Conservation (phyloP, 495 filamentous ascomycete species). For the Aspergillus leporis region DNA sequence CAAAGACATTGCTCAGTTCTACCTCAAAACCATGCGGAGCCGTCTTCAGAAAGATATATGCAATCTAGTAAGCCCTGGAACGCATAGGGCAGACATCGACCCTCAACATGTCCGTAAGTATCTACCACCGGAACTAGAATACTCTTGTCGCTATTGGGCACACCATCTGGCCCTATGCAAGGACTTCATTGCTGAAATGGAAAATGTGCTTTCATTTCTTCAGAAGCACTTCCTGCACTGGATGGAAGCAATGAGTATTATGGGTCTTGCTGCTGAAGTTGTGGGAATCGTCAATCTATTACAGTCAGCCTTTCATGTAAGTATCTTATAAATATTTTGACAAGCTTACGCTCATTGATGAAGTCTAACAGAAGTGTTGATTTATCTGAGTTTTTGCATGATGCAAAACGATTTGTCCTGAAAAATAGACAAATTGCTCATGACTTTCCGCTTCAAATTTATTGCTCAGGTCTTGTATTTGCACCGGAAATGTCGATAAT, state of each 20-base stretch:
- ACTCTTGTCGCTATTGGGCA: slow-evolving; percentile 46
- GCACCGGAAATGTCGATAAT: slow-evolving; percentile 30
- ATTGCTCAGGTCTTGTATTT: slow-evolving; percentile 33
- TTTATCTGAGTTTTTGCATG: slow-evolving; percentile 29
- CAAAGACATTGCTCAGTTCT: too few relatives aligned
- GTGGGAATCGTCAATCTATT: slow-evolving; percentile 2
- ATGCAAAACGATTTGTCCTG: slow-evolving; percentile 37
- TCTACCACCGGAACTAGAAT: slow-evolving; percentile 34
- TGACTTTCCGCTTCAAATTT: slow-evolving; percentile 23
- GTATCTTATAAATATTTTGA: too few relatives aligned
- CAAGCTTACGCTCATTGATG: too few relatives aligned
- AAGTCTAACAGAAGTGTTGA: slow-evolving; percentile 13
- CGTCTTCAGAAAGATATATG: slow-evolving; percentile 43
- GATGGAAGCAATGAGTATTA: slow-evolving; percentile 44
- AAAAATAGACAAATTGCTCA: slow-evolving; percentile 29
- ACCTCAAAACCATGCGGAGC: slow-evolving; percentile 26
- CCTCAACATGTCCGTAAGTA: slow-evolving; percentile 14
- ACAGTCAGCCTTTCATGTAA: not conserved
- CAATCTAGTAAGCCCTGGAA: slow-evolving; percentile 20
- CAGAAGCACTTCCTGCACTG: slow-evolving; percentile 47
- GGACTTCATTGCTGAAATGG: slow-evolving; percentile 19
- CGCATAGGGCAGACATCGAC: slow-evolving; percentile 25
- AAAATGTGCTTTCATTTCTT: slow-evolving; percentile 39
- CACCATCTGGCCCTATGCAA: slow-evolving; percentile 41
- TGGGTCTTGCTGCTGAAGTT: slow-evolving; percentile 35